Conservation (phyloP, 2,329 filamentous ascomycete genomes). For the Escovopsis sp. region DNA sequence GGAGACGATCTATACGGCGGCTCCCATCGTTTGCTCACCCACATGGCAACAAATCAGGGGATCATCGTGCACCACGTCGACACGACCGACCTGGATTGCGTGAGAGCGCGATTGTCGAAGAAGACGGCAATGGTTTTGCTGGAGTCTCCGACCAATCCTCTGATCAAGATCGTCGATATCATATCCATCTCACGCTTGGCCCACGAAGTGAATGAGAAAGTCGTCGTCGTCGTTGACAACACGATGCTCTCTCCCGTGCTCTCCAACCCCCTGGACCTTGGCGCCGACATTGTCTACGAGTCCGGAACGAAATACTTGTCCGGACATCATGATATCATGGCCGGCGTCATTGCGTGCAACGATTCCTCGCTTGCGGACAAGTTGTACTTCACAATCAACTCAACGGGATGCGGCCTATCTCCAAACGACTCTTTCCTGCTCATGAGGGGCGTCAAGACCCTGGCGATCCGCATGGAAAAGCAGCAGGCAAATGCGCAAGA, state of each 20-base stretch:
- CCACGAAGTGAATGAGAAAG: conserved; percentile 63
- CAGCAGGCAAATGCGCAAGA: conserved; percentile 84
- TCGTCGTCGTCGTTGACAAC: conserved; percentile 88
- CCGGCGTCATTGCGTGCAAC: conserved; percentile 87
- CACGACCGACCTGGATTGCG: conserved; percentile 63
- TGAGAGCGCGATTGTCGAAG: conserved; percentile 50
- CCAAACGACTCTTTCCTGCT: conserved; percentile 95
- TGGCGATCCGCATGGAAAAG: conserved; percentile 97
- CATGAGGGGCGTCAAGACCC: conserved; percentile 88
- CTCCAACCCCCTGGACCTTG: conserved; percentile 82
- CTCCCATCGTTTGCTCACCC: conserved; percentile 85
- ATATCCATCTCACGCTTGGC: conserved; percentile 59
- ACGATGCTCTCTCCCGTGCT: conserved; percentile 97
- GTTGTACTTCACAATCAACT: conserved; percentile 94
- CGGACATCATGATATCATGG: conserved; percentile 98
- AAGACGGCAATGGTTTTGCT: conserved; percentile 94
- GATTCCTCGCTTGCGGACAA: conserved; percentile 68
- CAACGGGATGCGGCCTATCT: conserved; percentile 82
- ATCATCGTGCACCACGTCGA: conserved; percentile 95
- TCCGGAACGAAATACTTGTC: conserved; percentile 96
- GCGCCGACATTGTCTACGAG: conserved; percentile 93
- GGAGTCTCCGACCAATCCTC: conserved; percentile 90
- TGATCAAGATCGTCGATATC: conserved; percentile 97
- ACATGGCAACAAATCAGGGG: conserved; percentile 73
- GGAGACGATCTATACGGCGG: conserved; percentile 96